A percentile compares a stretch with the other conserved stretches of the same genome.
Conservation (phyloP, 2,329 filamentous ascomycete species). For the Neofusicoccum parvum region DNA sequence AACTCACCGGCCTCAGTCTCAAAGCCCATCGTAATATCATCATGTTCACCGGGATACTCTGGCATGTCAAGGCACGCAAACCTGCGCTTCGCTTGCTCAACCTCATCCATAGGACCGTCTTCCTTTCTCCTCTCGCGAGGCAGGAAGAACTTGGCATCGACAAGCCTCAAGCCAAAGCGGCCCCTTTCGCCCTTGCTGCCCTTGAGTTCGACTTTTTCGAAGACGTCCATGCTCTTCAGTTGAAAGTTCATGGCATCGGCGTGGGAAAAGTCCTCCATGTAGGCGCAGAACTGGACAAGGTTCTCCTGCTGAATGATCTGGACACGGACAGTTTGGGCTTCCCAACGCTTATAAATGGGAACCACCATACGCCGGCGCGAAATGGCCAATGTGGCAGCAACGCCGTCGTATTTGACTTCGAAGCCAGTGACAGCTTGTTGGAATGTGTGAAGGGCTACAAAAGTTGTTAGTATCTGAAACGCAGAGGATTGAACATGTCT, state of each 20-base stretch:
- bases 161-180: slow-evolving; percentile 62
- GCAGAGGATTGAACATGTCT: not conserved
- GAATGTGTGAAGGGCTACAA: slow-evolving; percentile 70
- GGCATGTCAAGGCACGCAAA: slow-evolving; percentile 86
- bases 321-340: slow-evolving; percentile 75
- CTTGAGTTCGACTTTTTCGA: slow-evolving; percentile 60
- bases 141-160: slow-evolving; percentile 88
- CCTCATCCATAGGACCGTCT: slow-evolving; percentile 51
- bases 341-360: slow-evolving; percentile 93
- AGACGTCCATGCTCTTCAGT: slow-evolving; percentile 80
- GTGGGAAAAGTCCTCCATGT: slow-evolving; percentile 85
- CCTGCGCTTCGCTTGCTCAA: slow-evolving; percentile 62
- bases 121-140: slow-evolving; percentile 61
- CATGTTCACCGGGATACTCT: slow-evolving; percentile 88
- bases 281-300: slow-evolving; percentile 76
- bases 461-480: not conserved
- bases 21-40: slow-evolving; percentile 85
- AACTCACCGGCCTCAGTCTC: slow-evolving; percentile 74
- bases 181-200: slow-evolving; percentile 35
- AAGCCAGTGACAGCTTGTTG: slow-evolving; percentile 80
- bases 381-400: slow-evolving; percentile 77
- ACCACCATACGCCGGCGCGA: slow-evolving; percentile 85
- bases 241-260: slow-evolving; percentile 88
- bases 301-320: slow-evolving; percentile 79
- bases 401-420: slow-evolving; percentile 56